Percentiles rank a stretch among this genome's conserved stretches.
These are phyloP conservation scores for Podospora anserina DNA, from an alignment of 495 filamentous ascomycete genomes.

Conservation along the genomic window DNA sequence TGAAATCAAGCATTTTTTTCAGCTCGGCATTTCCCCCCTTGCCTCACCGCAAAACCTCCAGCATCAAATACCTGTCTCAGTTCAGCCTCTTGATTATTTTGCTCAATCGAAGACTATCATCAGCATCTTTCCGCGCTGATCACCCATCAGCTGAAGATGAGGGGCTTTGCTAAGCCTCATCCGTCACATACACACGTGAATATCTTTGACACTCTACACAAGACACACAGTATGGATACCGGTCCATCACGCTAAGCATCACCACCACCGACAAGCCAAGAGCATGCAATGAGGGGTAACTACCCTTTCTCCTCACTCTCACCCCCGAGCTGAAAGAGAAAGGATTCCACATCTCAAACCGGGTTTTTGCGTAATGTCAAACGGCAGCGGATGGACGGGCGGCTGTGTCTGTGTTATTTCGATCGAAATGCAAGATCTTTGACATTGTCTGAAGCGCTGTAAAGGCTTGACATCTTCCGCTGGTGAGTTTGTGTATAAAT, in stretches of 20 bases:
- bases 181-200: neutral
- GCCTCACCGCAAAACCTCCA: neutral
- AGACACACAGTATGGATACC: neutral
- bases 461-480: neutral
- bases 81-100: conserved; percentile 1
- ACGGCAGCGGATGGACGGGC: neutral
- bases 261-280: neutral
- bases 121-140: neutral
- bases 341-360: neutral
- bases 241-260: neutral
- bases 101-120: neutral
- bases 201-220: neutral
- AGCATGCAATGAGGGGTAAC: neutral
- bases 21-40: conserved; percentile 7
- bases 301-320: neutral
- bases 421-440: too few relatives aligned
- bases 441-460: too few relatives aligned
- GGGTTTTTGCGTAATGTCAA: neutral
- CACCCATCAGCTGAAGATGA: neutral
- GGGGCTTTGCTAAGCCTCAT: neutral
- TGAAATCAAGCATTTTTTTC: conserved; percentile 7
- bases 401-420: too few relatives aligned
- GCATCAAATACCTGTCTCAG: conserved; percentile 1
- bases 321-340: neutral
- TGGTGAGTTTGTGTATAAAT: neutral